These are phyloP conservation scores for Pseudevernia furfuracea DNA, from an alignment of 495 filamentous ascomycete species.

Conservation along the genomic window DNA sequence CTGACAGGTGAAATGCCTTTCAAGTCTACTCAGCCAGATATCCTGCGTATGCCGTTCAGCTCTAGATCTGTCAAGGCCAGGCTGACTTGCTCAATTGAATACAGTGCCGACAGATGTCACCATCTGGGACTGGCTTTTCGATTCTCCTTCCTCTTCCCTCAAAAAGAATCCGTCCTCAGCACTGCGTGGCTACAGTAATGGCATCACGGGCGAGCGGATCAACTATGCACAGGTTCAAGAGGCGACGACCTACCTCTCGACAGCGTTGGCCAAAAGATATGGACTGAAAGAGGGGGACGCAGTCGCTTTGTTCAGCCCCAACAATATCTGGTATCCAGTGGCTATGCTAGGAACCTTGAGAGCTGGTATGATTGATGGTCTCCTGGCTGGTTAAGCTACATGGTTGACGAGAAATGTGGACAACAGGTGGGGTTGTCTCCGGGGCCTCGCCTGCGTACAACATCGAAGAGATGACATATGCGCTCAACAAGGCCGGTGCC, in stretches of 20 bases:
- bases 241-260: constrained; percentile 47
- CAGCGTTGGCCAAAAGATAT: constrained; percentile 46
- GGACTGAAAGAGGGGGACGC: constrained; percentile 42
- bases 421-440: constrained; percentile 42
- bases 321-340: constrained; percentile 55
- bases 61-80: not conserved
- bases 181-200: constrained; percentile 48
- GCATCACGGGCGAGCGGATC: constrained; percentile 47
- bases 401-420: not conserved
- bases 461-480: constrained; percentile 55
- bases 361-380: constrained; percentile 22
- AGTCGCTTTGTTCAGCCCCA: constrained; percentile 49
- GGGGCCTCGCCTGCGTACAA: constrained; percentile 54
- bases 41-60: constrained; percentile 27
- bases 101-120: constrained; percentile 46
- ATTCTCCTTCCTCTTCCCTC: constrained; percentile 43
- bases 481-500: constrained; percentile 44
- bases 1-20: constrained; percentile 26
- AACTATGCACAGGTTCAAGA: constrained; percentile 45
- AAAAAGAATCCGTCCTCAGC: constrained; percentile 28
- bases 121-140: constrained; percentile 56
- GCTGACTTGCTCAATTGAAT: constrained; percentile 13
- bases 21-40: constrained; percentile 35
- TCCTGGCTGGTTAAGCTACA: not conserved
- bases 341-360: constrained; percentile 49